phyloP scores from a whole-genome alignment of 331 rosid genomes.

The Cydonia oblonga region DNA sequence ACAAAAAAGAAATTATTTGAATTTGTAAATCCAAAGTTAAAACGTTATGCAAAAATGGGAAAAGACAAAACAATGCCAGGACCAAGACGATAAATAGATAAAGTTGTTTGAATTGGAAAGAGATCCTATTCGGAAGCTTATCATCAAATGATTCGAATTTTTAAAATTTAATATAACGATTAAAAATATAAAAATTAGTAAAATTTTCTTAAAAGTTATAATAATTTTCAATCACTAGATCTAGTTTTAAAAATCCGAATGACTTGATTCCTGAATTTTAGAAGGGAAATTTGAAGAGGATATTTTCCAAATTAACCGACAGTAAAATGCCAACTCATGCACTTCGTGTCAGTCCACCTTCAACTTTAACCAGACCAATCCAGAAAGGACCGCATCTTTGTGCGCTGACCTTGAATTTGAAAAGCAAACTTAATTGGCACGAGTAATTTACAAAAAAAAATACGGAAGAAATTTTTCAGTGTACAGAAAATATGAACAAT shows the following conservation, averaged over 20 bases:
- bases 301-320: not conserved
- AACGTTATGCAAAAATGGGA: not conserved
- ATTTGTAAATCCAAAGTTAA: not conserved
- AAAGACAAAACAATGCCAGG: not conserved
- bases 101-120: no score
- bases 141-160: fast-evolving
- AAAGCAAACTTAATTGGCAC: no score
- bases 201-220: fast-evolving
- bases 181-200: fast-evolving
- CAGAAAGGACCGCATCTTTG: not conserved
- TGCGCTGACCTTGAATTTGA: no score
- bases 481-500: no score
- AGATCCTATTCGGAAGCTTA: no score
- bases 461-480: no score
- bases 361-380: not conserved
- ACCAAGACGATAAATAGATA: not conserved
- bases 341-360: not conserved
- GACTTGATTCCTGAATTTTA: fast-evolving
- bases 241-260: no score
- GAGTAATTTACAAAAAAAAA: no score
- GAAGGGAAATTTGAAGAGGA: no score
- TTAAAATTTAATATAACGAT: fast-evolving
- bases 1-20: not conserved
- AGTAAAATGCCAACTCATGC: not conserved
- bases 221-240: fast-evolving